A percentile compares a stretch with the other conserved stretches of the same genome.
Evolutionary conservation across 805 yeast genomes (phyloP).

Genomic region (Ascoidea asiatica): DNA sequence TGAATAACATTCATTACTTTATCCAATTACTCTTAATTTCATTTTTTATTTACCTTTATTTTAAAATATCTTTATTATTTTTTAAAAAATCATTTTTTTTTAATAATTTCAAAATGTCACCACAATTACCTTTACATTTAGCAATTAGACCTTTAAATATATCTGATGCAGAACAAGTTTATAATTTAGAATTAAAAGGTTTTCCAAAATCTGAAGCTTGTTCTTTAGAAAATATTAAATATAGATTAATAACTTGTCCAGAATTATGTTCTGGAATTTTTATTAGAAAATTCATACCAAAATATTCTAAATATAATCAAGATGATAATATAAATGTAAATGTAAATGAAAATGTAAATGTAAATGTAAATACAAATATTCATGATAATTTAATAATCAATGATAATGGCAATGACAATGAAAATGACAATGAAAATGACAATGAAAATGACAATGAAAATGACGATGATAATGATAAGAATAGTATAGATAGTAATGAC

Average conservation of each 20-base stretch:
- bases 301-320: conserved; percentile 17
- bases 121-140: conserved; percentile 41
- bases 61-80: neutral
- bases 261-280: conserved; percentile 86
- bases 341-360: conserved; percentile 13
- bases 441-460: conserved; percentile 13
- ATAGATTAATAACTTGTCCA: conserved; percentile 72
- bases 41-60: neutral
- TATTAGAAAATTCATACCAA: conserved; percentile 46
- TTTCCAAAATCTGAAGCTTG: conserved; percentile 65
- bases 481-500: conserved; percentile 8
- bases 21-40: neutral
- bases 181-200: conserved; percentile 49
- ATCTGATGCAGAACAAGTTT: conserved; percentile 55
- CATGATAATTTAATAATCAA: conserved; percentile 9
- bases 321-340: conserved; percentile 12
- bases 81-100: neutral
- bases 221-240: conserved; percentile 43
- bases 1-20: no score
- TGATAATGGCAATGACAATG: conserved; percentile 13
- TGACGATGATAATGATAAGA: conserved; percentile 17
- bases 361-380: conserved; percentile 16
- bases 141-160: conserved; percentile 67
- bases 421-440: conserved; percentile 12
- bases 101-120: conserved; percentile 12